phyloP scores from a whole-genome alignment of 2,329 filamentous ascomycete genomes.

The Fusarium neocosmosporiellum region DNA sequence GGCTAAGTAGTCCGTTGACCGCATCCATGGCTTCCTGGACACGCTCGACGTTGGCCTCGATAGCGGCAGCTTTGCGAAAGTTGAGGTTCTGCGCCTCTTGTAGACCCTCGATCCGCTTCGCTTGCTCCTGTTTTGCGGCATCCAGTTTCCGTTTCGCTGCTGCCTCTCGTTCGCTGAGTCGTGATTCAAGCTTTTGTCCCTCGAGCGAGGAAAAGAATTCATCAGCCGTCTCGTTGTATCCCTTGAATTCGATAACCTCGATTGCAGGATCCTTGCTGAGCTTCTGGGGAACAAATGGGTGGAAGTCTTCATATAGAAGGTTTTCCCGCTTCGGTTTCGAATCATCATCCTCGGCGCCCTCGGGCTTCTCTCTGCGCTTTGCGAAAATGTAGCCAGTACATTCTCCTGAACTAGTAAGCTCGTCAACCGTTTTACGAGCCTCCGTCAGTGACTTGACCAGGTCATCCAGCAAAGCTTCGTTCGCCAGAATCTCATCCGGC shows the following conservation, averaged over 20 bases:
- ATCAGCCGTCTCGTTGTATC: conserved; percentile 93
- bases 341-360: conserved; percentile 47
- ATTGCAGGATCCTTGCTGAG: conserved; percentile 75
- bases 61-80: conserved; percentile 86
- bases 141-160: conserved; percentile 86
- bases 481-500: conserved; percentile 76
- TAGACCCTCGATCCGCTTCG: conserved; percentile 84
- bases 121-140: conserved; percentile 84
- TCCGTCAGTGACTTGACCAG: conserved; percentile 76
- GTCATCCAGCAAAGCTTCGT: conserved; percentile 71
- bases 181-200: conserved; percentile 89
- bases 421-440: conserved; percentile 75
- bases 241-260: conserved; percentile 79
- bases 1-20: conserved; percentile 88
- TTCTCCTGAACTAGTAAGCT: conserved; percentile 72
- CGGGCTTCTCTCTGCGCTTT: conserved; percentile 60
- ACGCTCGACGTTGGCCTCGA: conserved; percentile 89
- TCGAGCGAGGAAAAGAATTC: conserved; percentile 98
- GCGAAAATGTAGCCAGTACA: conserved; percentile 91
- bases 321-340: conserved; percentile 53
- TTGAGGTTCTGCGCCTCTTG: conserved; percentile 86
- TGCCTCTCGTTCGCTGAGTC: conserved; percentile 83
- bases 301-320: conserved; percentile 92
- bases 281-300: conserved; percentile 88
- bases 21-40: conserved; percentile 94